Evolutionary conservation across 768 basidiomycete genomes (phyloP).

Genomic region (Amyloporia xantha): DNA sequence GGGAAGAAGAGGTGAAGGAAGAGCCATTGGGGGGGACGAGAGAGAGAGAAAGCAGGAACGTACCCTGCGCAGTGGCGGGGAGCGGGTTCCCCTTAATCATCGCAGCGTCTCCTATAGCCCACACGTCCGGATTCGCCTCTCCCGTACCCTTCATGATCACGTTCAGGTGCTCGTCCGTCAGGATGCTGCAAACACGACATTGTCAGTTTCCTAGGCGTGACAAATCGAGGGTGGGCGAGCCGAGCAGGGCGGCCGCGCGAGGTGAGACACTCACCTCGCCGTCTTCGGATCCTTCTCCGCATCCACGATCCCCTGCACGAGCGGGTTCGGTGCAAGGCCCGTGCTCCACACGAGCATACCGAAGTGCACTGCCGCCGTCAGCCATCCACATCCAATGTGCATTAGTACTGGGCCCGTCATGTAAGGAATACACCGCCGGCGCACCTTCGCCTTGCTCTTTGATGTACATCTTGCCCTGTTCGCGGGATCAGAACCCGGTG

Average conservation of each 20-base stretch:
- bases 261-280: conserved; percentile 34
- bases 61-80: conserved; percentile 84
- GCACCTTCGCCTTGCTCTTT: conserved; percentile 68
- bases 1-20: conserved; percentile 5
- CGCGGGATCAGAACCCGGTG: background rate
- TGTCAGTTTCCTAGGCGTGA: background rate
- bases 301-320: conserved; percentile 54
- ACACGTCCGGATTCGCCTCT: conserved; percentile 58
- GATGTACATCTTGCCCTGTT: conserved; percentile 60
- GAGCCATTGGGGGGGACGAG: too few species aligned
- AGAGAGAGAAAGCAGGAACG: conserved; percentile 10
- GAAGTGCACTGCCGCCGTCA: conserved; percentile 55
- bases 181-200: conserved; percentile 26
- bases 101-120: conserved; percentile 77
- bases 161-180: conserved; percentile 55
- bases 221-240: too few species aligned
- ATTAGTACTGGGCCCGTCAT: too few species aligned
- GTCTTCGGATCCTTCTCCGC: conserved; percentile 58
- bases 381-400: too few species aligned
- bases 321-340: conserved; percentile 76
- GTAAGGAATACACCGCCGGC: too few species aligned
- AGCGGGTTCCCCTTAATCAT: conserved; percentile 49
- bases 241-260: background rate
- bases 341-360: conserved; percentile 88
- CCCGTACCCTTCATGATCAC: conserved; percentile 45